phyloP scores from a whole-genome alignment of 2,329 filamentous ascomycete species.

The Beauveria pseudobassiana region DNA sequence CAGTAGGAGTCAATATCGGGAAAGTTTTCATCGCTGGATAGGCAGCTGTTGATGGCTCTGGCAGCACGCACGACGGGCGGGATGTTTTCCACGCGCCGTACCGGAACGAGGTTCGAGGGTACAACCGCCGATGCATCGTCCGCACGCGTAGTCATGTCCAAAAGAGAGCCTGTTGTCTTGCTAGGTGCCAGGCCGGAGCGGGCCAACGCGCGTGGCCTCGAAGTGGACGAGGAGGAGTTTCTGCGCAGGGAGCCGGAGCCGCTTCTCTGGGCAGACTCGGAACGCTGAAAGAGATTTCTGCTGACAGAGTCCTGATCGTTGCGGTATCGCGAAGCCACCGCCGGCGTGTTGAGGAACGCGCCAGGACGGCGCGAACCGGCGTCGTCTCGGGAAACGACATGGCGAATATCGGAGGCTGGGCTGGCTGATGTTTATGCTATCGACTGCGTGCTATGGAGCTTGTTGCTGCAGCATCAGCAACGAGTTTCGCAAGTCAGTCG shows the following conservation, averaged over 20 bases:
- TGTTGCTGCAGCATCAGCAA: neutral
- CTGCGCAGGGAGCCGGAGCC: neutral
- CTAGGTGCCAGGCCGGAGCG: neutral
- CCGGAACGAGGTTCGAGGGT: constrained; percentile 29
- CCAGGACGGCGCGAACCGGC: constrained; percentile 65
- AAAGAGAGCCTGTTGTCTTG: constrained; percentile 1
- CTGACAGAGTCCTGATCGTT: constrained; percentile 38
- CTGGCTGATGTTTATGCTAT: neutral
- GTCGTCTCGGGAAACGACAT: constrained; percentile 55
- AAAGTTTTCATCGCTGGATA: constrained; percentile 71
- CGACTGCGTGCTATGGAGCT: neutral
- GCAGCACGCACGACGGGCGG: constrained; percentile 74
- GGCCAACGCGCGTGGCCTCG: constrained; percentile 7
- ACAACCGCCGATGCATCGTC: constrained; percentile 20
- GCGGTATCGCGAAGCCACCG: constrained; percentile 43
- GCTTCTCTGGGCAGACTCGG: constrained; percentile 16
- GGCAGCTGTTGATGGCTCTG: constrained; percentile 70
- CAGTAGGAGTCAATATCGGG: constrained; percentile 87
- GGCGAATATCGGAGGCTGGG: constrained; percentile 12
- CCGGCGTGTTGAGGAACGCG: constrained; percentile 69
- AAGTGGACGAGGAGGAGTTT: constrained; percentile 3
- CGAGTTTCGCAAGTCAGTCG: neutral
- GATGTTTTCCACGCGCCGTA: constrained; percentile 40
- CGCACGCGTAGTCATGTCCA: neutral
- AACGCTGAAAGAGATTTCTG: constrained; percentile 41